phyloP scores from a whole-genome alignment of 495 filamentous ascomycete species.

The Penicillium turbatum region DNA sequence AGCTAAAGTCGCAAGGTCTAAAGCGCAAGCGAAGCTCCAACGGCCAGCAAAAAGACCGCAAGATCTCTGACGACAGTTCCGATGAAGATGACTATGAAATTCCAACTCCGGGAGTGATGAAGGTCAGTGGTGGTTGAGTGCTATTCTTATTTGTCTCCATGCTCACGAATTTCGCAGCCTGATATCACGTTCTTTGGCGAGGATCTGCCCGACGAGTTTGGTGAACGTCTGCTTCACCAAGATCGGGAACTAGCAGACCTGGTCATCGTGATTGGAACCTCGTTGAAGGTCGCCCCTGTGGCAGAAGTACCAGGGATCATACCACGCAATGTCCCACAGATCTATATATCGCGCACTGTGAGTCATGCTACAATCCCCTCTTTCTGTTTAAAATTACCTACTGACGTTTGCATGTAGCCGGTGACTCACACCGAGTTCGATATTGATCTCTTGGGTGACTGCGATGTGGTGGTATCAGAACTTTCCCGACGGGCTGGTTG shows the following conservation, averaged over 20 bases:
- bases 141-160: background rate
- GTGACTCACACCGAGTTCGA: slow-evolving; percentile 91
- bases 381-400: background rate
- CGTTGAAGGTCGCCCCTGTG: slow-evolving; percentile 93
- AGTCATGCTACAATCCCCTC: slow-evolving; percentile 16
- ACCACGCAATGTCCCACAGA: slow-evolving; percentile 76
- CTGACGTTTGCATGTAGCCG: slow-evolving; percentile 43
- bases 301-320: slow-evolving; percentile 82
- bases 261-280: slow-evolving; percentile 95
- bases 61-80: slow-evolving; percentile 57
- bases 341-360: slow-evolving; percentile 86
- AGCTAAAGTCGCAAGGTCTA: slow-evolving; percentile 41
- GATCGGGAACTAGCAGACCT: slow-evolving; percentile 79
- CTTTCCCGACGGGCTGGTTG: slow-evolving; percentile 81
- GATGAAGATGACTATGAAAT: slow-evolving; percentile 71
- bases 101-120: slow-evolving; percentile 83
- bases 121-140: slow-evolving; percentile 39
- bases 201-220: slow-evolving; percentile 75
- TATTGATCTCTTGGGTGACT: slow-evolving; percentile 89
- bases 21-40: slow-evolving; percentile 77
- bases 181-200: slow-evolving; percentile 93
- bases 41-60: slow-evolving; percentile 49
- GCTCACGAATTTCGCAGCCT: slow-evolving; percentile 43
- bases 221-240: slow-evolving; percentile 69
- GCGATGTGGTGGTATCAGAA: slow-evolving; percentile 86